phyloP scores from a whole-genome alignment of 768 basidiomycete genomes.

The Kondoa subrosea region DNA sequence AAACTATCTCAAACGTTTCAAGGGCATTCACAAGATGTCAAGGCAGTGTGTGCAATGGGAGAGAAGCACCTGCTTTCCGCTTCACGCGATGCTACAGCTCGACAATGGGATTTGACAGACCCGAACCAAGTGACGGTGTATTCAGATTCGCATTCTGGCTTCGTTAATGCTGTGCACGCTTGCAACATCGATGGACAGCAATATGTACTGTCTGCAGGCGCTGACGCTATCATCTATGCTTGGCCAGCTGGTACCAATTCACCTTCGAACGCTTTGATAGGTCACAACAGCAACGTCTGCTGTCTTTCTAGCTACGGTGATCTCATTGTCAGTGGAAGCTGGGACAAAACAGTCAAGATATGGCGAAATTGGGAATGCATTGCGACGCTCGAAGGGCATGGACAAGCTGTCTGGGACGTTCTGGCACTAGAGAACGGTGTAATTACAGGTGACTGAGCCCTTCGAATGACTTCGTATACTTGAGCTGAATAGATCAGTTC shows the following conservation, averaged over 20 bases:
- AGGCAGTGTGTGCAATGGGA: constrained; percentile 55
- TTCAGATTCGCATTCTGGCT: constrained; percentile 45
- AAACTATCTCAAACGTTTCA: constrained; percentile 56
- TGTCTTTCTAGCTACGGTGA: constrained; percentile 52
- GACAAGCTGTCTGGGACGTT: constrained; percentile 89
- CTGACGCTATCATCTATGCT: constrained; percentile 72
- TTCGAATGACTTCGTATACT: background rate
- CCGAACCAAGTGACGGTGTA: constrained; percentile 17
- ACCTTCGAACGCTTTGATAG: constrained; percentile 67
- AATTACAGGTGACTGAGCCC: background rate
- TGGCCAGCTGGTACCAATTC: constrained; percentile 34
- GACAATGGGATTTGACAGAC: constrained; percentile 45
- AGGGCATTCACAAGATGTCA: constrained; percentile 55
- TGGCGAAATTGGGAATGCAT: constrained; percentile 49
- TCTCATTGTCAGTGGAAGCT: constrained; percentile 78
- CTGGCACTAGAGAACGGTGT: constrained; percentile 47
- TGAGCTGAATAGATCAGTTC: constrained; percentile 11
- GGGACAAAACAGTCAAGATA: constrained; percentile 95
- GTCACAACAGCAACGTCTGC: constrained; percentile 82
- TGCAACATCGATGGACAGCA: constrained; percentile 37
- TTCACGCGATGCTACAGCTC: constrained; percentile 79
- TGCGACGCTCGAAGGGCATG: constrained; percentile 65
- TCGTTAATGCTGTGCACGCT: constrained; percentile 51
- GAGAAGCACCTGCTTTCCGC: constrained; percentile 50
- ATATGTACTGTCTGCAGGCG: constrained; percentile 72